These are phyloP conservation scores for Penicillium lagena DNA, from an alignment of 495 filamentous ascomycete species.

Conservation along the genomic window DNA sequence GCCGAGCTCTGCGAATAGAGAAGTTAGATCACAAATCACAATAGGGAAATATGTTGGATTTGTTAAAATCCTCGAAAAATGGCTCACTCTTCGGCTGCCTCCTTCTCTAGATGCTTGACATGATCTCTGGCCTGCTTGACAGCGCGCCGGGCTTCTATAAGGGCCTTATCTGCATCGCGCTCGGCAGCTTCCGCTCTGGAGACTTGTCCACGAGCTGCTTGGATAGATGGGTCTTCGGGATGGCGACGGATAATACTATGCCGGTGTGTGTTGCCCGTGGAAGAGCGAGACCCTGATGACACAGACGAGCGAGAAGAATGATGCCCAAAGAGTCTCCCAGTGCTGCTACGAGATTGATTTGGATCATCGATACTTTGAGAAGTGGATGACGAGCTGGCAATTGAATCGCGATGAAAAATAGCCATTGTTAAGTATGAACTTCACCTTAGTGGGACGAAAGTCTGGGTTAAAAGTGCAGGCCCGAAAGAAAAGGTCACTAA, in stretches of 20 bases:
- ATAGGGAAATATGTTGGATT: neutral
- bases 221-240: constrained; percentile 52
- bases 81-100: constrained; percentile 53
- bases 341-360: constrained; percentile 1
- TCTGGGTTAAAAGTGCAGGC: too few species aligned
- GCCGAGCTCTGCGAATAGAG: constrained; percentile 24
- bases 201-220: constrained; percentile 50
- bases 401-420: constrained; percentile 22
- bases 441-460: too few species aligned
- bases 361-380: constrained; percentile 10
- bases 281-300: constrained; percentile 6
- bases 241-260: constrained; percentile 39
- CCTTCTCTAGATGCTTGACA: constrained; percentile 54
- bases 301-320: constrained; percentile 7
- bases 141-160: constrained; percentile 47
- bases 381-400: constrained; percentile 12
- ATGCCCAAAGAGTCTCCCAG: constrained; percentile 5
- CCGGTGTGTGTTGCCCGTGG: constrained; percentile 25
- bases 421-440: constrained; percentile 7
- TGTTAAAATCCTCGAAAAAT: neutral
- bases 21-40: too few species aligned
- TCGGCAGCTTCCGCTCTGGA: constrained; percentile 53
- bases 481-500: too few species aligned
- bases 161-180: constrained; percentile 54
- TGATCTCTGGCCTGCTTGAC: constrained; percentile 58